These are phyloP conservation scores for Clarireedia paspali DNA, from an alignment of 2,329 filamentous ascomycete species.

Conservation along the genomic window DNA sequence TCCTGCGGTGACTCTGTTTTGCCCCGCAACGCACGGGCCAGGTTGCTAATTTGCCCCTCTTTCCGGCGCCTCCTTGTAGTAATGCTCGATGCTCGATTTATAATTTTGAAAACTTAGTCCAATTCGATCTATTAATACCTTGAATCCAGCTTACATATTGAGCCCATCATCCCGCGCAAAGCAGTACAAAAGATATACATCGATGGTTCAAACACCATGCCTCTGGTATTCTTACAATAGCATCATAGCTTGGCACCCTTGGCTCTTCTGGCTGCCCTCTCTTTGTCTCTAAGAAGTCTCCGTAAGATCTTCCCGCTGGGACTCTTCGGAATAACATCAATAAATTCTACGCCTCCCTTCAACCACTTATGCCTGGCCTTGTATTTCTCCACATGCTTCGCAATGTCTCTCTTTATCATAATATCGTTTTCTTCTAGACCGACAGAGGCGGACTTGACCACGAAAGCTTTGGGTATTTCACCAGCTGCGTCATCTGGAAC, in stretches of 20 bases:
- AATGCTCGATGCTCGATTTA: no score
- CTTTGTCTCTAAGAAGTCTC: conserved; percentile 62
- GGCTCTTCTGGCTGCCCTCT: conserved; percentile 59
- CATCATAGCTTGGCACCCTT: conserved; percentile 39
- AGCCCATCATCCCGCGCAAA: no score
- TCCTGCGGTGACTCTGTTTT: neutral
- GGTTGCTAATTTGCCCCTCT: neutral
- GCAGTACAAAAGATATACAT: no score
- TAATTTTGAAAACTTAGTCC: no score
- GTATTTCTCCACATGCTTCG: conserved; percentile 54
- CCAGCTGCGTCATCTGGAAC: conserved; percentile 55
- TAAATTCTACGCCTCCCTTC: conserved; percentile 54
- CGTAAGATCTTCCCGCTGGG: conserved; percentile 68
- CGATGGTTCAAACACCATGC: neutral
- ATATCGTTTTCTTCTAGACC: conserved; percentile 49
- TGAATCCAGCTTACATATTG: no score
- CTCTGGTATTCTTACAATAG: neutral
- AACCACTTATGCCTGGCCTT: conserved; percentile 65
- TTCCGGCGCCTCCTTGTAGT: neutral
- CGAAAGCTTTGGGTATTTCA: conserved; percentile 60
- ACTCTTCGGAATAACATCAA: conserved; percentile 64
- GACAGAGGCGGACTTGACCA: conserved; percentile 44
- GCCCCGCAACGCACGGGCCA: conserved; percentile 8
- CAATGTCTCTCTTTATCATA: conserved; percentile 39
- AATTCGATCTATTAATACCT: neutral